Evolutionary conservation across 2,329 filamentous ascomycete genomes (phyloP).

Genomic region (Epichloe aotearoae): DNA sequence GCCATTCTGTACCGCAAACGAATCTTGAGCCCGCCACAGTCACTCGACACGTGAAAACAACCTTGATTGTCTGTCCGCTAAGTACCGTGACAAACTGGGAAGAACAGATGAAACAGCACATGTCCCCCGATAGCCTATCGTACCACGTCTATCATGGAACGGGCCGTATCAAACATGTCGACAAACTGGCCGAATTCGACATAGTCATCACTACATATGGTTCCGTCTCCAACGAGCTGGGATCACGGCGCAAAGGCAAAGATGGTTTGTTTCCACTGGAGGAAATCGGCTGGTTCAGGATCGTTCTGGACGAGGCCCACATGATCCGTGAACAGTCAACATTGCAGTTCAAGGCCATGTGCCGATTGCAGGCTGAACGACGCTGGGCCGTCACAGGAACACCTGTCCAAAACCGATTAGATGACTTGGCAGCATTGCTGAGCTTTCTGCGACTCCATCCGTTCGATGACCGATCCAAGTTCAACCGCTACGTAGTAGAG

Average conservation of each 20-base stretch:
- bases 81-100: slow-evolving; percentile 94
- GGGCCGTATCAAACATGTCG: slow-evolving; percentile 55
- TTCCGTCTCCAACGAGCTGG: slow-evolving; percentile 69
- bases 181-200: slow-evolving; percentile 60
- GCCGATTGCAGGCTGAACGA: slow-evolving; percentile 62
- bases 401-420: slow-evolving; percentile 84
- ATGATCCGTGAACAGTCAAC: slow-evolving; percentile 80
- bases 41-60: slow-evolving; percentile 60
- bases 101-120: slow-evolving; percentile 75
- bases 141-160: slow-evolving; percentile 82
- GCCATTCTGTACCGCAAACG: slow-evolving; percentile 18
- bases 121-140: slow-evolving; percentile 48
- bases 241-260: slow-evolving; percentile 47
- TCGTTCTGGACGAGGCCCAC: slow-evolving; percentile 90
- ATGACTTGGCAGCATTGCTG: slow-evolving; percentile 77
- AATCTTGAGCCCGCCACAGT: slow-evolving; percentile 37
- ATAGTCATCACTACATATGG: slow-evolving; percentile 89
- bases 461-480: slow-evolving; percentile 66
- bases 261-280: slow-evolving; percentile 51
- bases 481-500: slow-evolving; percentile 65
- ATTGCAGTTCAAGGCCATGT: slow-evolving; percentile 73
- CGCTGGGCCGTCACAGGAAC: slow-evolving; percentile 98
- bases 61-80: slow-evolving; percentile 75
- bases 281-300: slow-evolving; percentile 80
- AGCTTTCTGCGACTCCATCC: slow-evolving; percentile 75